Evolutionary conservation across 2,329 filamentous ascomycete genomes (phyloP).

Genomic region (Alternaria sp.): DNA sequence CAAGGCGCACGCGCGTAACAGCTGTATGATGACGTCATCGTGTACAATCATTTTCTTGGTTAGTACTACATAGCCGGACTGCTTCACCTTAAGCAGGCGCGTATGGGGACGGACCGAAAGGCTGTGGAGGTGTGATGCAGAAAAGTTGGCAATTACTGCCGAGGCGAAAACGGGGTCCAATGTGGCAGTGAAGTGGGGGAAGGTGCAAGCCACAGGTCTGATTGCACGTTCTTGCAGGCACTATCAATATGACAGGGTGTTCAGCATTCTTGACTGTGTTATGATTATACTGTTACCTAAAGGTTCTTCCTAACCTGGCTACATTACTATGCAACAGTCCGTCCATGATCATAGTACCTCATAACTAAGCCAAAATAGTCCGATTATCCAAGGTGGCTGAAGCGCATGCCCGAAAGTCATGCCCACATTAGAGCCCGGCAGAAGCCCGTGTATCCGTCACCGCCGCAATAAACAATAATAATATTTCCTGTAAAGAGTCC

Average conservation of each 20-base stretch:
- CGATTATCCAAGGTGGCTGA: not conserved
- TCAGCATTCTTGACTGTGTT: not conserved
- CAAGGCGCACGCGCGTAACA: slow-evolving; percentile 11
- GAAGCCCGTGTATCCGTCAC: not conserved
- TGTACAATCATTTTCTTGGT: not conserved
- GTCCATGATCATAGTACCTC: not conserved
- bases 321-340: not conserved
- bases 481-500: slow-evolving; percentile 13
- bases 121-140: not conserved
- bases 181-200: not conserved
- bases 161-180: not conserved
- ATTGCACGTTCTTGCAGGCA: not conserved
- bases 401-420: not conserved
- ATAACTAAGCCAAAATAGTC: not conserved
- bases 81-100: slow-evolving; percentile 4
- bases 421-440: not conserved
- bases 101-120: slow-evolving; percentile 13
- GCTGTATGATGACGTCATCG: slow-evolving; percentile 22
- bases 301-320: not conserved
- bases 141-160: not conserved
- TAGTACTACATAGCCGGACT: not conserved
- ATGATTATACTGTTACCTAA: not conserved
- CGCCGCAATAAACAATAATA: slow-evolving; percentile 20
- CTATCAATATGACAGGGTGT: not conserved
- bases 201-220: not conserved